These are phyloP conservation scores for Nitzschia sp. DNA, from an alignment of 108 stramenopile genomes.

Conservation along the genomic window DNA sequence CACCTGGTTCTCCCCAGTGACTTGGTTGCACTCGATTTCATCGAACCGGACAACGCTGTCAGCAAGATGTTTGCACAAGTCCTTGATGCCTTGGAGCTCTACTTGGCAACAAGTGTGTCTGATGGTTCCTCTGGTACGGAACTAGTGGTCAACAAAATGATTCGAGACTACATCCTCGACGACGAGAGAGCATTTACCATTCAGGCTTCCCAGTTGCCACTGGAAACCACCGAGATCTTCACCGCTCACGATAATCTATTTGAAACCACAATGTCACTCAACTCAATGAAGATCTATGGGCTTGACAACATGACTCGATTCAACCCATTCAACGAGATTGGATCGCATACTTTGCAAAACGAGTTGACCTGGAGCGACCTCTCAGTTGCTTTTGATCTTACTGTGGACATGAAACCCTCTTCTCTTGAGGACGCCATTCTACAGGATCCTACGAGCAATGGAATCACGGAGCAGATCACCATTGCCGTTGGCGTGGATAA, in stretches of 20 bases:
- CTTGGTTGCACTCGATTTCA: conserved; percentile 16
- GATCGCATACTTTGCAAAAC: conserved; percentile 65
- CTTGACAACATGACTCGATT: conserved; percentile 60
- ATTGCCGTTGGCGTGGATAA: conserved; percentile 47
- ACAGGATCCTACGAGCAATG: conserved; percentile 27
- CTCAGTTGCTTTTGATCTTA: conserved; percentile 50
- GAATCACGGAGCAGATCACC: conserved; percentile 53
- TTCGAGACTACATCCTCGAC: conserved; percentile 50
- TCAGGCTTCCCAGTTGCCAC: conserved; percentile 34
- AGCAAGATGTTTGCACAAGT: conserved; percentile 19
- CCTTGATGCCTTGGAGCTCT: conserved; percentile 15
- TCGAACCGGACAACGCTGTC: conserved; percentile 20
- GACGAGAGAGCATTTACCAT: conserved; percentile 39
- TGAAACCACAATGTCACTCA: conserved; percentile 56
- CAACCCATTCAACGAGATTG: conserved; percentile 52
- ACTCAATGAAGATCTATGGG: conserved; percentile 47
- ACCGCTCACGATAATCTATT: conserved; percentile 63
- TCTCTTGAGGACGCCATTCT: conserved; percentile 34
- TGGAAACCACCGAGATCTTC: conserved; percentile 39
- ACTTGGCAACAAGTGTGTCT: conserved; percentile 11
- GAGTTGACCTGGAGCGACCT: conserved; percentile 52
- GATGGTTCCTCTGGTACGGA: conserved; percentile 20
- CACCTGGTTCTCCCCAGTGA: conserved; percentile 20
- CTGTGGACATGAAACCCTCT: conserved; percentile 42
- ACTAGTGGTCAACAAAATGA: conserved; percentile 47